Conservation (phyloP, 805 yeast genomes). For the Saccharomycopsis sp. region DNA sequence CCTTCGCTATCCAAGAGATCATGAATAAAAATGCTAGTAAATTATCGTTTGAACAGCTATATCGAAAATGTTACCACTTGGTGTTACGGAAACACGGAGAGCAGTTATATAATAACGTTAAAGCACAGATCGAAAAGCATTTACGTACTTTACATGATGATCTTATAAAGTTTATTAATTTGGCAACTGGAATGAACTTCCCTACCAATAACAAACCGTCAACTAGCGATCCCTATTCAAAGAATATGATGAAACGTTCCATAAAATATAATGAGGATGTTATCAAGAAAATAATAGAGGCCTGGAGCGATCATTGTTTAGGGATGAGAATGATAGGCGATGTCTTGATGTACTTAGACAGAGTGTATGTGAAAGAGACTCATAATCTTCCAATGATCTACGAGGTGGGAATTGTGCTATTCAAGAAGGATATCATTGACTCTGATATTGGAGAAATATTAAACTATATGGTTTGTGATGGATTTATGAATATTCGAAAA, state of each 20-base stretch:
- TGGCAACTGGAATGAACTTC: not conserved
- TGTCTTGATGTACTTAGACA: constrained; percentile 77
- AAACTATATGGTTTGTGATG: constrained; percentile 44
- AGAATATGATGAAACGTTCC: constrained; percentile 32
- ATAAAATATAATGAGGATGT: constrained; percentile 27
- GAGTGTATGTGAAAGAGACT: constrained; percentile 72
- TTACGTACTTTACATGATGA: constrained; percentile 29
- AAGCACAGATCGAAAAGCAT: constrained; percentile 40
- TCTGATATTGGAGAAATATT: constrained; percentile 46
- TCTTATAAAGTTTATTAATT: constrained; percentile 19
- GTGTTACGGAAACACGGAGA: constrained; percentile 68
- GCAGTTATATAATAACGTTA: constrained; percentile 56
- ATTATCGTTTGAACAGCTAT: constrained; percentile 75
- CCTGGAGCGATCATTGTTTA: constrained; percentile 69
- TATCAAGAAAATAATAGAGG: constrained; percentile 23
- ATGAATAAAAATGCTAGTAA: constrained; percentile 64
- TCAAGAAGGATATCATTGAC: constrained; percentile 53
- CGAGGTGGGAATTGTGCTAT: constrained; percentile 67
- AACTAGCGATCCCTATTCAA: constrained; percentile 18
- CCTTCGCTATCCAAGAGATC: constrained; percentile 66
- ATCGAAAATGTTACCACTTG: constrained; percentile 69
- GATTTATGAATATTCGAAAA: constrained; percentile 50
- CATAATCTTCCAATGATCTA: constrained; percentile 51
- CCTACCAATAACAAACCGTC: constrained; percentile 5
- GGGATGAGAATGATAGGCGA: constrained; percentile 77